A percentile compares a stretch with the other conserved stretches of the same genome.
These are phyloP conservation scores for Rhodotorula babjevae DNA, from an alignment of 768 basidiomycete genomes.

Conservation along the genomic window DNA sequence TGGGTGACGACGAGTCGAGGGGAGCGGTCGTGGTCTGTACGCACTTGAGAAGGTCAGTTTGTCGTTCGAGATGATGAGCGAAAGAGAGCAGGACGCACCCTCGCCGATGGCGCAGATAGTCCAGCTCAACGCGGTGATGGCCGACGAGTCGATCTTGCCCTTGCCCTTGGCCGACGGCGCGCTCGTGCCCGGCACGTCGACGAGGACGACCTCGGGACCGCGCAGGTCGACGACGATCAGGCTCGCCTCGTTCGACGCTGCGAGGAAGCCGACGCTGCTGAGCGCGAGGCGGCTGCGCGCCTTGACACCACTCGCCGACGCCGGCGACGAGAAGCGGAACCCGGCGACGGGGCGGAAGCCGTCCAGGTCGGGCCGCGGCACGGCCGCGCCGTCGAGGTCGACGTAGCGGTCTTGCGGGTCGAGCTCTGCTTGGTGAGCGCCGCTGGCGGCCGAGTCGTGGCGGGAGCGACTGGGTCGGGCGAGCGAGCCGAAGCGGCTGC, in stretches of 20 bases:
- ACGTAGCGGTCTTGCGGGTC: slow-evolving; percentile 24
- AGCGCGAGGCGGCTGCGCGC: slow-evolving; percentile 54
- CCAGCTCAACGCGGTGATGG: slow-evolving; percentile 62
- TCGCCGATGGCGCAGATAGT: slow-evolving; percentile 57
- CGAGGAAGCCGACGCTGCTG: slow-evolving; percentile 75
- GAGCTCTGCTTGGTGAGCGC: not conserved
- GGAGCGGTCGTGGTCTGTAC: slow-evolving; percentile 49
- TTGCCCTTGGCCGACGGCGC: slow-evolving; percentile 47
- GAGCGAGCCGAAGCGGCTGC: not conserved
- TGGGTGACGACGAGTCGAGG: slow-evolving; percentile 61
- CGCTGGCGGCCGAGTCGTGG: not conserved
- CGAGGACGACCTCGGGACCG: slow-evolving; percentile 63
- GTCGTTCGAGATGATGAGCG: not conserved
- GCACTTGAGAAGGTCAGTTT: too few species aligned
- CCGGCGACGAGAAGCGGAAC: slow-evolving; percentile 6
- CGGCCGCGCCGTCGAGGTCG: slow-evolving; percentile 11
- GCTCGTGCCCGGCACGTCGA: slow-evolving; percentile 48
- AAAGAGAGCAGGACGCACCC: slow-evolving; percentile 49
- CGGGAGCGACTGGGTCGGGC: not conserved
- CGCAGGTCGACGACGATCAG: slow-evolving; percentile 69
- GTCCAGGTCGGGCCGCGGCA: slow-evolving; percentile 15
- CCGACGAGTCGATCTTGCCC: slow-evolving; percentile 51
- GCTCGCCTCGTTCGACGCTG: slow-evolving; percentile 61
- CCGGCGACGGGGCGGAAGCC: slow-evolving; percentile 27
- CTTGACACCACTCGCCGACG: not conserved